Conservation (phyloP, 306 rosid genomes). For the Sesbania bispinosa region DNA sequence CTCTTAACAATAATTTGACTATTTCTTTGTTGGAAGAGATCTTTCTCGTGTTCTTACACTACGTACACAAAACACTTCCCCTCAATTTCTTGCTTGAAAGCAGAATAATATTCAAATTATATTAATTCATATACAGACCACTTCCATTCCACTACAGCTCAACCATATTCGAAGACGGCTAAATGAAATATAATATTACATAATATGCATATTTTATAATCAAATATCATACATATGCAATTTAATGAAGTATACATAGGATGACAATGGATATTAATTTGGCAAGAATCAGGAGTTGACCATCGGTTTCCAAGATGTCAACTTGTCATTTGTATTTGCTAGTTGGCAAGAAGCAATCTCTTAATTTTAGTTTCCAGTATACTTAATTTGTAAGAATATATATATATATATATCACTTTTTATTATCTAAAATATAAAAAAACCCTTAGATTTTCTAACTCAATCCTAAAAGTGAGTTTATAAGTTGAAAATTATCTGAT, state of each 20-base stretch:
- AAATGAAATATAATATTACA: not conserved
- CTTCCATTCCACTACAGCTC: slow-evolving; percentile 8
- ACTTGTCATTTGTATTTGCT: not conserved
- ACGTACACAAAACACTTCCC: not conserved
- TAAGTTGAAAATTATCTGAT: no score
- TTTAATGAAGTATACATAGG: not conserved
- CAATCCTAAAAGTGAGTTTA: no score
- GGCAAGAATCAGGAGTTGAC: not conserved
- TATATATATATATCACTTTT: no score
- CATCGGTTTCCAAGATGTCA: not conserved
- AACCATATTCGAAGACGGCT: not conserved
- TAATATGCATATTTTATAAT: not conserved
- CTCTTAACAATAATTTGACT: not conserved
- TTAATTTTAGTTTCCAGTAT: not conserved
- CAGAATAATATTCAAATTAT: slow-evolving; percentile 8
- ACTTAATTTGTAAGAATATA: no score
- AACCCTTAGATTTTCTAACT: no score
- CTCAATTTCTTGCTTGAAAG: slow-evolving; percentile 10
- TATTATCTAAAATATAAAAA: no score
- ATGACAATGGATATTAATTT: not conserved
- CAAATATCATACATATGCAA: not conserved
- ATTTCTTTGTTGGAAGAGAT: slow-evolving; percentile 14
- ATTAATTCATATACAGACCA: not conserved
- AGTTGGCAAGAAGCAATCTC: slow-evolving; percentile 10
- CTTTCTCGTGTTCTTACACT: not conserved